Percentiles rank a stretch among this genome's conserved stretches.
These are phyloP conservation scores for Kodamaea anthophila DNA, from an alignment of 1,139 yeast species.

Conservation along the genomic window DNA sequence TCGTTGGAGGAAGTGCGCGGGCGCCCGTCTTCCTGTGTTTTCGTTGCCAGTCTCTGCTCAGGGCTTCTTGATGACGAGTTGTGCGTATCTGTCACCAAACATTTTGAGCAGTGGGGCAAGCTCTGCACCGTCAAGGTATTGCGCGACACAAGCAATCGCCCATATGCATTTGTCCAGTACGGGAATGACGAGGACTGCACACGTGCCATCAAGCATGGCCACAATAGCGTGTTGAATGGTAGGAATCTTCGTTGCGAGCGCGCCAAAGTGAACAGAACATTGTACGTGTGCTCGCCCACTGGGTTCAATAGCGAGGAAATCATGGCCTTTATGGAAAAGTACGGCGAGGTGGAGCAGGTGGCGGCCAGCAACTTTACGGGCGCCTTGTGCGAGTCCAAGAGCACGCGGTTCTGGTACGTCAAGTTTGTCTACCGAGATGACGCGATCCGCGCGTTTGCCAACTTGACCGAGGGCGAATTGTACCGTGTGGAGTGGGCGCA, in stretches of 20 bases:
- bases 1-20: too few species aligned
- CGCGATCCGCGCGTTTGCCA: constrained; percentile 82
- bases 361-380: constrained; percentile 44
- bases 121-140: constrained; percentile 75
- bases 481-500: constrained; percentile 81
- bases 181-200: constrained; percentile 64
- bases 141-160: constrained; percentile 76
- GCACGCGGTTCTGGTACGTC: constrained; percentile 58
- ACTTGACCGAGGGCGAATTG: constrained; percentile 45
- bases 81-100: constrained; percentile 59
- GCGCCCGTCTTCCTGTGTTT: constrained; percentile 80
- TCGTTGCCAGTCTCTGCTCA: constrained; percentile 76
- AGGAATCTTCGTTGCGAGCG: constrained; percentile 80
- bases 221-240: constrained; percentile 63
- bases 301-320: constrained; percentile 26
- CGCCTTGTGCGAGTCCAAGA: background rate
- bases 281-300: constrained; percentile 43
- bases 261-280: constrained; percentile 85
- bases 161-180: constrained; percentile 92
- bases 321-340: constrained; percentile 35
- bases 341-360: constrained; percentile 72
- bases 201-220: constrained; percentile 62
- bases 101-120: constrained; percentile 63
- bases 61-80: constrained; percentile 62
- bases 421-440: constrained; percentile 84